phyloP scores from a whole-genome alignment of 805 yeast genomes.

The Candida xyloterini region DNA sequence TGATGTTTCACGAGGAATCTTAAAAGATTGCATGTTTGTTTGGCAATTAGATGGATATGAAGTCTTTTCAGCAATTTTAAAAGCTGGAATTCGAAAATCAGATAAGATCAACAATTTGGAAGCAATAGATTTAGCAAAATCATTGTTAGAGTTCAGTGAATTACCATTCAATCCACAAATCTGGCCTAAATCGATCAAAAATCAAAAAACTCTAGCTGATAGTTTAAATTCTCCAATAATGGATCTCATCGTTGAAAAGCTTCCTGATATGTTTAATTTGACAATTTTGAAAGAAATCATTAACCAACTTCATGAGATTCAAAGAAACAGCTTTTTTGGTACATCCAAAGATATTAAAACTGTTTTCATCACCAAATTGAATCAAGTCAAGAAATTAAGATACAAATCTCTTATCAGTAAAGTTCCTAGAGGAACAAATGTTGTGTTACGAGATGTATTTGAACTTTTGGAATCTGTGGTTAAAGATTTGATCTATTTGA shows the following conservation, averaged over 20 bases:
- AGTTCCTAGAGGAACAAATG: conserved; percentile 10
- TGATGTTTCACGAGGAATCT: conserved; percentile 7
- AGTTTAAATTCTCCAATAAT: conserved; percentile 11
- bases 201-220: conserved; percentile 9
- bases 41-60: conserved; percentile 27
- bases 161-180: conserved; percentile 12
- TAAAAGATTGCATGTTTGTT: conserved; percentile 21
- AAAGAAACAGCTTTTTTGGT: conserved; percentile 15
- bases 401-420: conserved; percentile 6
- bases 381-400: conserved; percentile 4
- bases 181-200: conserved; percentile 17
- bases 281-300: conserved; percentile 8
- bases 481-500: conserved; percentile 12
- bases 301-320: conserved; percentile 8
- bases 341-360: conserved; percentile 11
- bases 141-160: conserved; percentile 16
- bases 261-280: conserved; percentile 13
- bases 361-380: conserved; percentile 3
- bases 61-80: conserved; percentile 14
- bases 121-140: conserved; percentile 14
- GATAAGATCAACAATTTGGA: not conserved
- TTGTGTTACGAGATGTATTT: conserved; percentile 12
- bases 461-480: conserved; percentile 13
- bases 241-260: conserved; percentile 6
- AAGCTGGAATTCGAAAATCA: conserved; percentile 9